Conservation (phyloP, 2,329 filamentous ascomycete genomes). For the Neocucurbitaria cava region DNA sequence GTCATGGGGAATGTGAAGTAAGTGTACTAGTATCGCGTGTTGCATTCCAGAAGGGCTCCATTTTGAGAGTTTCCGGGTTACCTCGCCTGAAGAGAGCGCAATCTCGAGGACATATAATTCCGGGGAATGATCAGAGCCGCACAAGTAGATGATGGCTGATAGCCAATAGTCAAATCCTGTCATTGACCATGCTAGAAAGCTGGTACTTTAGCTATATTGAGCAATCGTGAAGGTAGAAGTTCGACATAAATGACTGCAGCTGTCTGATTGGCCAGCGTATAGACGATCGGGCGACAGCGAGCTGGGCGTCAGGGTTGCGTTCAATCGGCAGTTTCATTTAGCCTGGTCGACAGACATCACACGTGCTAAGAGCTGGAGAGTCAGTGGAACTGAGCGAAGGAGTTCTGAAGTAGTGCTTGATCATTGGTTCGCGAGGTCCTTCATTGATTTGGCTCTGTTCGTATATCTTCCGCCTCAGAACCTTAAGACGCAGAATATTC, state of each 20-base stretch:
- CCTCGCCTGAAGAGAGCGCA: neutral
- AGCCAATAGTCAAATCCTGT: neutral
- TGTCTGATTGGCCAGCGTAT: slow-evolving; percentile 15
- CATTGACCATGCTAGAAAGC: neutral
- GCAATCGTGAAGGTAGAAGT: neutral
- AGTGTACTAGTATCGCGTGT: neutral
- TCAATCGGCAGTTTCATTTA: slow-evolving; percentile 24
- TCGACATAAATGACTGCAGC: slow-evolving; percentile 8
- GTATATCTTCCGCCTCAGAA: too few relatives aligned
- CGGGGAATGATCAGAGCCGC: neutral
- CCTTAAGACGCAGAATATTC: too few relatives aligned
- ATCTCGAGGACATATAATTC: neutral
- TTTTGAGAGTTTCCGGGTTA: neutral
- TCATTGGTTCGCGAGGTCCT: too few relatives aligned
- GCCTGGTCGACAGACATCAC: slow-evolving; percentile 6
- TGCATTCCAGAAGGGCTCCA: neutral
- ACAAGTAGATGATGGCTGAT: neutral
- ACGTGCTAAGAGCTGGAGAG: neutral
- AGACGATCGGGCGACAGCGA: slow-evolving; percentile 1
- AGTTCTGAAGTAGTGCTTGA: too few relatives aligned
- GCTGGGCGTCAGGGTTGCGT: slow-evolving; percentile 15
- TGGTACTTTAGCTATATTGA: slow-evolving; percentile 1
- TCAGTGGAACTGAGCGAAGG: too few relatives aligned
- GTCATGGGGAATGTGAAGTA: neutral
- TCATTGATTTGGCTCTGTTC: too few relatives aligned